These are phyloP conservation scores for Maudiozyma pseudohumilis DNA, from an alignment of 805 yeast genomes.

Conservation along the genomic window DNA sequence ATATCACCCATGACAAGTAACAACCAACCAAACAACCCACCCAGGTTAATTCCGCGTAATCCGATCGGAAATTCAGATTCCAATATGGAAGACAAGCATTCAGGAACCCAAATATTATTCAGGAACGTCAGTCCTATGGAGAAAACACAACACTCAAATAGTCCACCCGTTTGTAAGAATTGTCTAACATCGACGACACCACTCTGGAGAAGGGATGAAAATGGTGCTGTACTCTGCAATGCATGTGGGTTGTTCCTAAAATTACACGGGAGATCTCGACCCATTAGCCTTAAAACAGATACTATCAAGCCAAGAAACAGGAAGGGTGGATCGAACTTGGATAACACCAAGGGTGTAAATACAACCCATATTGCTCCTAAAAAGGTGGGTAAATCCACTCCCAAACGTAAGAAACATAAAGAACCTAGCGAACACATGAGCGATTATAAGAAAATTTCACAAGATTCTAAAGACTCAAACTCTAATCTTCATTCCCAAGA, in stretches of 20 bases:
- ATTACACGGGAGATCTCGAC: slow-evolving; percentile 87
- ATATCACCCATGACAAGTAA: too few species aligned
- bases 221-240: slow-evolving; percentile 83
- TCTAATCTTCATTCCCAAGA: too few species aligned
- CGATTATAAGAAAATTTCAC: too few species aligned
- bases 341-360: not conserved
- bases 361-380: not conserved
- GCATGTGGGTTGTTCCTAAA: slow-evolving; percentile 89
- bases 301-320: slow-evolving; percentile 87
- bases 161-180: slow-evolving; percentile 67
- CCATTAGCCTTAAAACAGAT: slow-evolving; percentile 83
- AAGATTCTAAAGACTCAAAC: too few species aligned
- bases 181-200: slow-evolving; percentile 93
- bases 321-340: slow-evolving; percentile 31
- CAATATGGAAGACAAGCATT: not conserved
- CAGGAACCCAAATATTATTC: slow-evolving; percentile 1
- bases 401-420: not conserved
- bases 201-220: slow-evolving; percentile 88
- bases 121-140: not conserved
- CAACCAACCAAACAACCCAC: too few species aligned
- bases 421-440: not conserved
- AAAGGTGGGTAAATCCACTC: not conserved
- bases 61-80: too few species aligned
- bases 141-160: not conserved
- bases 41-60: too few species aligned